Conservation (phyloP, 2,329 filamentous ascomycete species). For the Scedosporium apiospermum region DNA sequence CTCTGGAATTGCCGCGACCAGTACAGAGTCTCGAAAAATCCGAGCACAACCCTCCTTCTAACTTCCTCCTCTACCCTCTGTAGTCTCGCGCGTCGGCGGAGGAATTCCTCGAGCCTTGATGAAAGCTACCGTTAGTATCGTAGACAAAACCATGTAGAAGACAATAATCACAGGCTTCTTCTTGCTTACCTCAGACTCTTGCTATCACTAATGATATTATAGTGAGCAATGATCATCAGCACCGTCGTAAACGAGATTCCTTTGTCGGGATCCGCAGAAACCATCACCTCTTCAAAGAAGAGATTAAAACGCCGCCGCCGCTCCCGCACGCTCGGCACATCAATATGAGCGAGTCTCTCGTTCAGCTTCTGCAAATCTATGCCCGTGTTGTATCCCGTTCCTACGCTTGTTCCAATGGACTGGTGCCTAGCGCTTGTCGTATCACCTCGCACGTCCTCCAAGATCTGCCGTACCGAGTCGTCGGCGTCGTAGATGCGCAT, state of each 20-base stretch:
- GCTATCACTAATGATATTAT: conserved; percentile 97
- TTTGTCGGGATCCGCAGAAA: conserved; percentile 79
- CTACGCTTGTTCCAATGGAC: conserved; percentile 36
- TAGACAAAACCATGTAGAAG: conserved; percentile 11
- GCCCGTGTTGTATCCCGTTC: conserved; percentile 41
- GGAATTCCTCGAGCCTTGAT: conserved; percentile 81
- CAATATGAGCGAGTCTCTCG: conserved; percentile 60
- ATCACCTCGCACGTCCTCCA: conserved; percentile 70
- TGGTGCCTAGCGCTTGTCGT: conserved; percentile 40
- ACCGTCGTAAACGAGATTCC: conserved; percentile 89
- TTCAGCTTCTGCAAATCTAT: conserved; percentile 72
- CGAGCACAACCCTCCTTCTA: conserved; percentile 77
- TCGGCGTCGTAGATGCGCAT: conserved; percentile 94
- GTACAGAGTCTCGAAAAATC: conserved; percentile 92
- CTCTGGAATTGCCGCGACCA: conserved; percentile 78
- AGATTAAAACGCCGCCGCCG: conserved; percentile 74
- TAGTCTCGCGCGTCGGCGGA: conserved; percentile 78
- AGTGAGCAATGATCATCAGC: conserved; percentile 91
- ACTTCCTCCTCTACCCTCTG: conserved; percentile 95
- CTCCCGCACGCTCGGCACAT: conserved; percentile 63
- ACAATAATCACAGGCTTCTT: too few relatives aligned
- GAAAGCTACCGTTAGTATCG: conserved; percentile 12
- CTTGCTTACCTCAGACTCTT: conserved; percentile 69
- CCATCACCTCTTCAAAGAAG: conserved; percentile 96
- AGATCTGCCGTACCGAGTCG: conserved; percentile 74